phyloP scores from a whole-genome alignment of 345 rosid genomes.

The Bruguiera gymnorhiza region DNA sequence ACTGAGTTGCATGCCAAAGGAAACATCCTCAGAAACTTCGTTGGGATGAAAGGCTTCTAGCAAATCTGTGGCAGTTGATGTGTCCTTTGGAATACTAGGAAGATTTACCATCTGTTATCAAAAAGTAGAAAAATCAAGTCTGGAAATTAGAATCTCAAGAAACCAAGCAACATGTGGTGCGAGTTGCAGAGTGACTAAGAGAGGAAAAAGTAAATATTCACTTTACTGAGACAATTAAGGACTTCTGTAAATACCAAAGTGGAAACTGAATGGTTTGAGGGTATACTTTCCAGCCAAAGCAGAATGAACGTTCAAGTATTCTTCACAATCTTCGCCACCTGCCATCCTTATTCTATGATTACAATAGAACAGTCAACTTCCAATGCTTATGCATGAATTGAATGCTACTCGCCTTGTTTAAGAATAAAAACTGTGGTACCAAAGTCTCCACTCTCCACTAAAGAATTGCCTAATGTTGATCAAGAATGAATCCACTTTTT shows the following conservation, averaged over 20 bases:
- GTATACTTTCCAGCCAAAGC: constrained; percentile 43
- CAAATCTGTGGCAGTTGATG: constrained; percentile 45
- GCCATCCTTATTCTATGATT: constrained; percentile 20
- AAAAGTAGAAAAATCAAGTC: background rate
- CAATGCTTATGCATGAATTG: constrained; percentile 10
- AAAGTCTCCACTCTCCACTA: constrained; percentile 38
- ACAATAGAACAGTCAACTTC: constrained; percentile 11
- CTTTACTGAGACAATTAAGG: background rate
- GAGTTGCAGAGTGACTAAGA: constrained; percentile 6
- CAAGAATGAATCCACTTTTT: constrained; percentile 42
- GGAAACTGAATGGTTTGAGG: constrained; percentile 48
- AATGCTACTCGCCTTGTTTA: constrained; percentile 46
- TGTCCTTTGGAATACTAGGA: constrained; percentile 45
- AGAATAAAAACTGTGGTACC: constrained; percentile 47
- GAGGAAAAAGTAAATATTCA: constrained; percentile 29
- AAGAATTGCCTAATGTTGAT: constrained; percentile 44
- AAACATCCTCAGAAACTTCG: constrained; percentile 32
- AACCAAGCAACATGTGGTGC: background rate
- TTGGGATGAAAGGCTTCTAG: constrained; percentile 61
- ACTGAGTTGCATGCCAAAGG: constrained; percentile 35
- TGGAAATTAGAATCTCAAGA: background rate
- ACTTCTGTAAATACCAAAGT: constrained; percentile 56
- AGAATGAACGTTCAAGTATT: constrained; percentile 57
- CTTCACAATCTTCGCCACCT: constrained; percentile 63
- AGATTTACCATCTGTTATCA: constrained; percentile 48